A percentile compares a stretch with the other conserved stretches of the same genome.
Evolutionary conservation across 2,329 filamentous ascomycete species (phyloP).

Genomic region (Ophiocordyceps camponoti-saundersi): DNA sequence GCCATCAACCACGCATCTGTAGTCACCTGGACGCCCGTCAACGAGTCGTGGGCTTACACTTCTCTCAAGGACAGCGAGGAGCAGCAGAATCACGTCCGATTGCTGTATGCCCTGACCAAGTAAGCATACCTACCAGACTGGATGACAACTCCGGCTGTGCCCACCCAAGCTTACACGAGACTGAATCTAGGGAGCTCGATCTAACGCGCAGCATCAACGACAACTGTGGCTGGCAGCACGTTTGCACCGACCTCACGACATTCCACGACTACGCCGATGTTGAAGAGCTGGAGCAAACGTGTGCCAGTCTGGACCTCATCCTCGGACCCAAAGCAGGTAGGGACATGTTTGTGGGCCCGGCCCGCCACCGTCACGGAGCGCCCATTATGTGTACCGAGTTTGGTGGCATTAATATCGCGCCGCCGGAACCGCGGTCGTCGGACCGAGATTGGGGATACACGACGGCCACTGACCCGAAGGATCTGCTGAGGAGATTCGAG

Average conservation of each 20-base stretch:
- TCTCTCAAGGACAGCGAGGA: slow-evolving; percentile 35
- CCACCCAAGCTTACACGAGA: slow-evolving; percentile 2
- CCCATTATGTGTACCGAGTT: slow-evolving; percentile 53
- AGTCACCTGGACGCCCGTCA: slow-evolving; percentile 50
- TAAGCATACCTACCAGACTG: slow-evolving; percentile 11
- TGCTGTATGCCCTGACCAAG: slow-evolving; percentile 49
- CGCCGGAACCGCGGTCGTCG: slow-evolving; percentile 19
- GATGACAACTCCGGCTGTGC: too few relatives aligned
- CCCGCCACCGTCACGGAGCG: slow-evolving; percentile 32
- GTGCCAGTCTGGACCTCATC: slow-evolving; percentile 33
- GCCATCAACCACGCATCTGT: slow-evolving; percentile 50
- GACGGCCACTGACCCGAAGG: slow-evolving; percentile 41
- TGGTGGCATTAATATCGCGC: slow-evolving; percentile 49
- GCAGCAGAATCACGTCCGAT: slow-evolving; percentile 47
- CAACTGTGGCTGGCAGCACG: slow-evolving; percentile 58
- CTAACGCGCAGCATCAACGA: slow-evolving; percentile 49
- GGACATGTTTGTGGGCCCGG: slow-evolving; percentile 37
- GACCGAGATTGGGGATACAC: slow-evolving; percentile 51
- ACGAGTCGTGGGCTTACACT: slow-evolving; percentile 47
- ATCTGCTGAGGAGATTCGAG: slow-evolving; percentile 40
- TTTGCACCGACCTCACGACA: slow-evolving; percentile 44
- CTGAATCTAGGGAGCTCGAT: slow-evolving; percentile 28
- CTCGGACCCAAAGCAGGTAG: slow-evolving; percentile 32
- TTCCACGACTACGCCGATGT: slow-evolving; percentile 53
- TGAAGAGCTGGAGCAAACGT: slow-evolving; percentile 35